Evolutionary conservation across 2,329 filamentous ascomycete genomes (phyloP).

Genomic region (Penicillium freii): DNA sequence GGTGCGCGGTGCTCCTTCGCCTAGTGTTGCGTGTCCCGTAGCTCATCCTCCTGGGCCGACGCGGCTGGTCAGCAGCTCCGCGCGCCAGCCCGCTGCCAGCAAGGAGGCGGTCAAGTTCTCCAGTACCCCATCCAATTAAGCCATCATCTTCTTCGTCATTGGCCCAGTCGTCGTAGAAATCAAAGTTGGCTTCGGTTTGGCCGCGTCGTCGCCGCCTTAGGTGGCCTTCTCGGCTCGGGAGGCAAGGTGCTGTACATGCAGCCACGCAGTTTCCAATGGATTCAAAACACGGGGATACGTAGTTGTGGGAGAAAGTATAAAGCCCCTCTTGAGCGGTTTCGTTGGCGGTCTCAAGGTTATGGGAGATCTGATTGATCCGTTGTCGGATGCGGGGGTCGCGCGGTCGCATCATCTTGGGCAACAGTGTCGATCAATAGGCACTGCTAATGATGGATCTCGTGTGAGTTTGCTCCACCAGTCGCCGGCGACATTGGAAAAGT

Average conservation of each 20-base stretch:
- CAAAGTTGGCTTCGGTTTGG: conserved; percentile 79
- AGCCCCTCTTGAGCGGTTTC: conserved; percentile 88
- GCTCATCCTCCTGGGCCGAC: conserved; percentile 78
- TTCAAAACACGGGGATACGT: conserved; percentile 76
- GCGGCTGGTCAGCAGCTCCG: conserved; percentile 59
- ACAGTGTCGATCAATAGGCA: conserved; percentile 1
- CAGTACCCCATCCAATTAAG: conserved; percentile 73
- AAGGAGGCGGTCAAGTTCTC: conserved; percentile 81
- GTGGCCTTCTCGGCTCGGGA: conserved; percentile 70
- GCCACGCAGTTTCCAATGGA: conserved; percentile 66
- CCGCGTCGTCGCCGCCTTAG: conserved; percentile 66
- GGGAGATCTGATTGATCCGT: conserved; percentile 87
- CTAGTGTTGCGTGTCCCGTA: conserved; percentile 70
- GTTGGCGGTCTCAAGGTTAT: conserved; percentile 86
- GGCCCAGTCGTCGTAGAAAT: conserved; percentile 99
- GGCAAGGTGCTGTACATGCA: conserved; percentile 65
- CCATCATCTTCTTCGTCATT: conserved; percentile 58
- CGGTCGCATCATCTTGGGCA: conserved; percentile 55
- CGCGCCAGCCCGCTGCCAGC: conserved; percentile 58
- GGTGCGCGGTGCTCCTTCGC: conserved; percentile 56
- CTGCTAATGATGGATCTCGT: neutral
- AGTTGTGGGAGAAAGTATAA: conserved; percentile 83
- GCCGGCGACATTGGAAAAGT: conserved; percentile 16
- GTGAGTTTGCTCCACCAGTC: conserved; percentile 8
- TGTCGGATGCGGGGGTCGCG: conserved; percentile 85